Percentiles rank a stretch among this genome's conserved stretches.
These are phyloP conservation scores for Phytomonas sp. DNA, from an alignment of 208 protist species.

Conservation along the genomic window DNA sequence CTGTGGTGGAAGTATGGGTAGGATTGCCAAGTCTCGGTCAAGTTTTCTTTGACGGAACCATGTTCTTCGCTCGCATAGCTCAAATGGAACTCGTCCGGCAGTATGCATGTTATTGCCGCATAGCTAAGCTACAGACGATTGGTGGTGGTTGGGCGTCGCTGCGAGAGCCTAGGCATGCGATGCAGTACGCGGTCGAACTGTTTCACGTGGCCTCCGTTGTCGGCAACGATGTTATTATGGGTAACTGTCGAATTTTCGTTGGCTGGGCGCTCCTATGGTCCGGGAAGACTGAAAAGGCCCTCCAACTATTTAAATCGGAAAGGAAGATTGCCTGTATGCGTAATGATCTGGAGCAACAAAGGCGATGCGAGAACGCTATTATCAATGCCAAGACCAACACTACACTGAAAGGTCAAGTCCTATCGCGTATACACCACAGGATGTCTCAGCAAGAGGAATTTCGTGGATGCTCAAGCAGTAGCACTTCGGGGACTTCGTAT, in stretches of 20 bases:
- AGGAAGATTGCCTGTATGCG: conserved; percentile 17
- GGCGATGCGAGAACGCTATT: conserved; percentile 49
- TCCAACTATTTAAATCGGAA: conserved; percentile 34
- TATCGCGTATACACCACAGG: neutral
- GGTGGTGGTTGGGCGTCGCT: conserved; percentile 76
- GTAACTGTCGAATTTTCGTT: conserved; percentile 61
- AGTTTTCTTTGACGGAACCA: conserved; percentile 28
- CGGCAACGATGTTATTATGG: conserved; percentile 28
- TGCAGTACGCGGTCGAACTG: conserved; percentile 45
- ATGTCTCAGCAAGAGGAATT: neutral
- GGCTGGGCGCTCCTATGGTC: conserved; percentile 69
- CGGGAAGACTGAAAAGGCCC: conserved; percentile 24
- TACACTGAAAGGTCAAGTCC: neutral
- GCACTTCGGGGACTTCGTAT: neutral
- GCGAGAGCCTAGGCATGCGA: conserved; percentile 39
- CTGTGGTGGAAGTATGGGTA: conserved; percentile 11
- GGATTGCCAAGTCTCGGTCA: conserved; percentile 22
- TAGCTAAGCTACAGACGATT: conserved; percentile 55
- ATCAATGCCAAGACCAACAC: conserved; percentile 31
- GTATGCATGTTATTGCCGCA: conserved; percentile 28
- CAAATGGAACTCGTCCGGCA: conserved; percentile 39
- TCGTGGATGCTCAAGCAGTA: neutral
- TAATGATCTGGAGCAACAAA: conserved; percentile 35
- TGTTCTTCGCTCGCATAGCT: conserved; percentile 30
- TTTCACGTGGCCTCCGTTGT: conserved; percentile 25